A percentile compares a stretch with the other conserved stretches of the same genome.
Conservation (phyloP, 2,329 filamentous ascomycete genomes). For the Aspergillus sp. region DNA sequence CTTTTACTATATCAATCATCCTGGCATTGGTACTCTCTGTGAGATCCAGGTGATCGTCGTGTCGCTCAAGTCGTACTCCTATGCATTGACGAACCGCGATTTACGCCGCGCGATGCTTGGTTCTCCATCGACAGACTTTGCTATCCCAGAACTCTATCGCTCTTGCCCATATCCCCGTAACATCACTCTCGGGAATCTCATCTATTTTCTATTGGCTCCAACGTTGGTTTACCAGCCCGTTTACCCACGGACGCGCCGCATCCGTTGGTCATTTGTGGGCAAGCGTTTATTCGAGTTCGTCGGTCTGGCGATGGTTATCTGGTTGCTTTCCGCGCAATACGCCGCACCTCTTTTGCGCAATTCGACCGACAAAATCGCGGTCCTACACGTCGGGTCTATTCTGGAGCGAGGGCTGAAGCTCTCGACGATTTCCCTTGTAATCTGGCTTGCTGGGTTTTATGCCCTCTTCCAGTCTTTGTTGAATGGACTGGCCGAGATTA, state of each 20-base stretch:
- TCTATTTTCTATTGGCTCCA: conserved; percentile 97
- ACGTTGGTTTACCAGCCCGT: conserved; percentile 96
- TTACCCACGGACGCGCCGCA: conserved; percentile 78
- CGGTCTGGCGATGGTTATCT: conserved; percentile 82
- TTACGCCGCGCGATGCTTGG: conserved; percentile 87
- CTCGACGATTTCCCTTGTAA: conserved; percentile 89
- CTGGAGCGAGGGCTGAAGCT: conserved; percentile 90
- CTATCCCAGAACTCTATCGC: conserved; percentile 77
- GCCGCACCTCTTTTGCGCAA: conserved; percentile 86
- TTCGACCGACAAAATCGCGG: conserved; percentile 81
- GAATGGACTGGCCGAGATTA: conserved; percentile 87
- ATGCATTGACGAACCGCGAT: conserved; percentile 95
- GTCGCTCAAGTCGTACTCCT: conserved; percentile 93
- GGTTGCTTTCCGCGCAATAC: conserved; percentile 93
- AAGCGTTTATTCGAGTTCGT: conserved; percentile 79
- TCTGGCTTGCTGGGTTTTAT: conserved; percentile 98
- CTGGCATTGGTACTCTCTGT: conserved; percentile 85
- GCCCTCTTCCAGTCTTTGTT: conserved; percentile 91
- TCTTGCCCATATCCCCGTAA: conserved; percentile 86
- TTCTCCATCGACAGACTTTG: conserved; percentile 66
- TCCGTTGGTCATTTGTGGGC: conserved; percentile 83
- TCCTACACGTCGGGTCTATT: conserved; percentile 77
- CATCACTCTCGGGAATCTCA: conserved; percentile 81
- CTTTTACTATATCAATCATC: conserved; percentile 89
- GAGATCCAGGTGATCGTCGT: conserved; percentile 92